These are phyloP conservation scores for Thymus mandschuricus DNA, from an alignment of 257 asterid species.

Conservation along the genomic window DNA sequence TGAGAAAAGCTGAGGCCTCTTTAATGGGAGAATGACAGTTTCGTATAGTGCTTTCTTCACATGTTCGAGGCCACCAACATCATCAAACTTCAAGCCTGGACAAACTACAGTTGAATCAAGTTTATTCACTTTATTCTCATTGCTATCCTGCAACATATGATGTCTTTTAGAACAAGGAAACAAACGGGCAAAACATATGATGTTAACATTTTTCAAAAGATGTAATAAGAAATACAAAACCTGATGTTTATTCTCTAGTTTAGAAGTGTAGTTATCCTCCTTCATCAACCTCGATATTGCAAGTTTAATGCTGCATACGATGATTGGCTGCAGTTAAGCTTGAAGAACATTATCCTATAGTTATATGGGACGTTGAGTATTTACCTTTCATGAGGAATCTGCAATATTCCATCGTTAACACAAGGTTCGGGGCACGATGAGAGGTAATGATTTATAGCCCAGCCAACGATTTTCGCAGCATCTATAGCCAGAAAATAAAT, in stretches of 20 bases:
- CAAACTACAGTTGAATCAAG: constrained; percentile 49
- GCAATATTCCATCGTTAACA: constrained; percentile 53
- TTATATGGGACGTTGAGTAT: no score
- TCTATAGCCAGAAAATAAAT: constrained; percentile 34
- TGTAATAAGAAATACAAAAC: no score
- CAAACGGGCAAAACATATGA: no score
- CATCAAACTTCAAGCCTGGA: constrained; percentile 68
- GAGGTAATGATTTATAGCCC: constrained; percentile 73
- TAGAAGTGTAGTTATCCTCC: constrained; percentile 29
- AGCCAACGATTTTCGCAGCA: constrained; percentile 64
- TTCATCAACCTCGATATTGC: constrained; percentile 71
- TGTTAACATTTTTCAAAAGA: no score
- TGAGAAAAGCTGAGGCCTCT: constrained; percentile 40
- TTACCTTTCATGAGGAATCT: constrained; percentile 64
- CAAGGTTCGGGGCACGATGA: constrained; percentile 53
- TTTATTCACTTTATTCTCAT: constrained; percentile 27
- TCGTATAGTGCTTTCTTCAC: constrained; percentile 63
- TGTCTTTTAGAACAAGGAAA: no score
- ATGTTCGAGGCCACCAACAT: constrained; percentile 75
- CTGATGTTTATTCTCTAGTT: no score
- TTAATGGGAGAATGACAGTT: no score
- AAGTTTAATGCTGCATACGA: constrained; percentile 50
- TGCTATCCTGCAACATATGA: constrained; percentile 41
- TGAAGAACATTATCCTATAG: not conserved
- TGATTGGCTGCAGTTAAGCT: not conserved